Percentiles rank a stretch among this genome's conserved stretches.
Evolutionary conservation across 2,329 filamentous ascomycete genomes (phyloP).

Genomic region (Nakataea oryzae): DNA sequence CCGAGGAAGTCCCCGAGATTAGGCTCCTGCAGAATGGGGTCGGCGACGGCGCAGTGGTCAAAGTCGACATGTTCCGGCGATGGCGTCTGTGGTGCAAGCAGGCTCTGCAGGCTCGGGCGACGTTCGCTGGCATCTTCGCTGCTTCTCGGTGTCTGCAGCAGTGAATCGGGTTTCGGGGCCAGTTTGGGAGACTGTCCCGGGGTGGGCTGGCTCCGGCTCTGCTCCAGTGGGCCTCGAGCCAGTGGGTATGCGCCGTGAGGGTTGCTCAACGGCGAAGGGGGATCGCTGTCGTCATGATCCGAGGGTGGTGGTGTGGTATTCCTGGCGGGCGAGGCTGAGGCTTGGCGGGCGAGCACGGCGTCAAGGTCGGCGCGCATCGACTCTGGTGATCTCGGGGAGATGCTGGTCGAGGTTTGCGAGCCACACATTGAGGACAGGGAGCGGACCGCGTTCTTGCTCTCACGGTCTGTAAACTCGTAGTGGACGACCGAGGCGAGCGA

Average conservation of each 20-base stretch:
- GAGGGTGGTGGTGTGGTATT: constrained; percentile 7
- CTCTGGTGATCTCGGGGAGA: constrained; percentile 4
- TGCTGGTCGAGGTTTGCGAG: neutral
- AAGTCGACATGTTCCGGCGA: neutral
- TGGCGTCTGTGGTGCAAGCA: neutral
- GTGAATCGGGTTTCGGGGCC: constrained; percentile 4
- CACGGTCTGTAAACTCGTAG: constrained; percentile 4
- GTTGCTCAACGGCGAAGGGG: neutral
- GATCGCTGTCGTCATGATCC: constrained; percentile 6
- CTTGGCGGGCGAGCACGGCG: constrained; percentile 1
- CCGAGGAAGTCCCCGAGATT: constrained; percentile 42
- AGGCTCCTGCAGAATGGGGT: constrained; percentile 35
- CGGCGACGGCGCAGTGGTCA: constrained; percentile 7
- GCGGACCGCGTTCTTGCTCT: constrained; percentile 1
- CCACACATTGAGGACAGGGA: neutral
- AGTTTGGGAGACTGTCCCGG: constrained; percentile 11
- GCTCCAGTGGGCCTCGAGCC: neutral
- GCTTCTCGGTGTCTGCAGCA: constrained; percentile 1
- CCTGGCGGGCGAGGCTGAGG: constrained; percentile 1
- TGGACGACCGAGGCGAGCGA: constrained; percentile 7
- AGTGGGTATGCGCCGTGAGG: neutral
- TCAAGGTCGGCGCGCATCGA: constrained; percentile 10
- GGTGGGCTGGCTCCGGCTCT: constrained; percentile 3
- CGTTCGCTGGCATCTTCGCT: neutral
- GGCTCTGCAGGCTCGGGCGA: constrained; percentile 13